A percentile compares a stretch with the other conserved stretches of the same genome.
These are phyloP conservation scores for Gossypium sturtianum DNA, from an alignment of 345 rosid species.

Conservation along the genomic window DNA sequence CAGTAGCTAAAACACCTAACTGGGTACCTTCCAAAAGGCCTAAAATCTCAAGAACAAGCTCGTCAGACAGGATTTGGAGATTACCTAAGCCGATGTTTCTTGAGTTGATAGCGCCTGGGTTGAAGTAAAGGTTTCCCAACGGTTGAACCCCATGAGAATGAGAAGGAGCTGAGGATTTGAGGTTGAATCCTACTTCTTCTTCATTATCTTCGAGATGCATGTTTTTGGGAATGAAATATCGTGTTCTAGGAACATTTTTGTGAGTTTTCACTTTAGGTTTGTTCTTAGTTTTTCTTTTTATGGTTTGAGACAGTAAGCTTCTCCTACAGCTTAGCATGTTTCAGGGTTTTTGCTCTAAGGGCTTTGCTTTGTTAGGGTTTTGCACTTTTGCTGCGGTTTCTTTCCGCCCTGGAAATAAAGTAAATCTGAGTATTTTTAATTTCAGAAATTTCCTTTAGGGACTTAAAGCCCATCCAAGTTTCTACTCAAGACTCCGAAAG, in stretches of 20 bases:
- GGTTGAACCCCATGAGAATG: conserved; percentile 75
- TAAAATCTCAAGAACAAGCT: conserved; percentile 71
- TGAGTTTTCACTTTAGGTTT: conserved; percentile 18
- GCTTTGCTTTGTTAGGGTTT: conserved; percentile 3
- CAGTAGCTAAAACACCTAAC: conserved; percentile 64
- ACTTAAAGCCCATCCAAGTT: no score
- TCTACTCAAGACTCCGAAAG: neutral
- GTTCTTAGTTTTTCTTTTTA: conserved; percentile 14
- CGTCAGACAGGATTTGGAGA: conserved; percentile 64
- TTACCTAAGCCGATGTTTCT: conserved; percentile 81
- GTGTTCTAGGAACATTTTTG: conserved; percentile 21
- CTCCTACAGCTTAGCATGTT: conserved; percentile 33
- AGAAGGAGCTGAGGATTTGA: conserved; percentile 51
- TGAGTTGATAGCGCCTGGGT: conserved; percentile 44
- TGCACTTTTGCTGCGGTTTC: neutral
- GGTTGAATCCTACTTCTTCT: conserved; percentile 46
- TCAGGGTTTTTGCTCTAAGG: neutral
- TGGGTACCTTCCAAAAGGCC: conserved; percentile 53
- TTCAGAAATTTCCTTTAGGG: neutral
- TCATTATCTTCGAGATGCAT: conserved; percentile 27
- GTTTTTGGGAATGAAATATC: conserved; percentile 2
- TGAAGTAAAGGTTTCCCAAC: conserved; percentile 71
- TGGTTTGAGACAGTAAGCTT: conserved; percentile 25
- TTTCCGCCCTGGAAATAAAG: no score
- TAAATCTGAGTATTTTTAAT: no score